phyloP scores from a whole-genome alignment of 306 rosid species.

The Medicago lupulina region DNA sequence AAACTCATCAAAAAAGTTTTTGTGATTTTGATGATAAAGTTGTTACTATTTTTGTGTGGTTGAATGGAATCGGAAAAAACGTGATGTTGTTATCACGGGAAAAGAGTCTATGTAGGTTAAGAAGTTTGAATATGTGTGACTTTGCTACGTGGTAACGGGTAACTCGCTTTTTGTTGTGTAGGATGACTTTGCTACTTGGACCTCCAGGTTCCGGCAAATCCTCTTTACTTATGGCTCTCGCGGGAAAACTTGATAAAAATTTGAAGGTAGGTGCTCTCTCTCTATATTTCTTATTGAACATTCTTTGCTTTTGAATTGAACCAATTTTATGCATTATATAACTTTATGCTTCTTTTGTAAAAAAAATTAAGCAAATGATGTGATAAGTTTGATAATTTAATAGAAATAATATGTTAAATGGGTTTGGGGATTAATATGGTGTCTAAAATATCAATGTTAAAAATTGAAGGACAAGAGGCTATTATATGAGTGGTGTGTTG shows the following conservation, averaged over 20 bases:
- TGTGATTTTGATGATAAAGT: neutral
- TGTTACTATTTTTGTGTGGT: neutral
- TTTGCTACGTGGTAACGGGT: constrained; percentile 3
- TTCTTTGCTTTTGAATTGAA: neutral
- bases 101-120: neutral
- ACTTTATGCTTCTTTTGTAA: no score
- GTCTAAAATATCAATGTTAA: no score
- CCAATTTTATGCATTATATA: neutral
- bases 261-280: constrained; percentile 68
- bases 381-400: no score
- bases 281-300: neutral
- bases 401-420: no score
- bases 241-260: constrained; percentile 74
- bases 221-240: constrained; percentile 77
- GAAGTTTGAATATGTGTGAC: neutral
- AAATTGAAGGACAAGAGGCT: no score
- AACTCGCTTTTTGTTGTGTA: constrained; percentile 36
- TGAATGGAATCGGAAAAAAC: neutral
- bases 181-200: constrained; percentile 92
- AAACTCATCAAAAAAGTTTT: neutral
- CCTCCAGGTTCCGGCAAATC: constrained; percentile 92
- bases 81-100: constrained; percentile 30
- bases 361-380: no score
- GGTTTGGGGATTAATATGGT: no score
- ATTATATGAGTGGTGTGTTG: no score